Conservation (phyloP, 225 moss, liverwort and hornwort genomes). For the Antitrichia curtipendula region DNA sequence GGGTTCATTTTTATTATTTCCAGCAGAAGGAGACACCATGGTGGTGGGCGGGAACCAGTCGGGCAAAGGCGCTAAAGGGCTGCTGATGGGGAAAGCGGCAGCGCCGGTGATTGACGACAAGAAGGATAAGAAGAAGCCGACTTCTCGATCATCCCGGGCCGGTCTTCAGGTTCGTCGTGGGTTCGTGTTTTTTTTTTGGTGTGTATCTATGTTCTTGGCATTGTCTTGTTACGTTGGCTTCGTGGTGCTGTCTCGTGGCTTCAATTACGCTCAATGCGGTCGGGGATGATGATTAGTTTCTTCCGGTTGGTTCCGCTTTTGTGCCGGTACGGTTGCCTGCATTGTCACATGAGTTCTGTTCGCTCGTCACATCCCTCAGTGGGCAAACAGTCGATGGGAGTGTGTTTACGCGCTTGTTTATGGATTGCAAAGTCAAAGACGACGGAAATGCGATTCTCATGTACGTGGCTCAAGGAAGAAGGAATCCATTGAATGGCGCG, state of each 20-base stretch:
- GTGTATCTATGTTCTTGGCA: not conserved
- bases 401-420: not conserved
- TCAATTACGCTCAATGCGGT: not conserved
- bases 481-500: not conserved
- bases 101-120: constrained; percentile 45
- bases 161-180: constrained; percentile 30
- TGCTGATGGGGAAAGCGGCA: constrained; percentile 37
- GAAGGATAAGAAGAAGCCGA: constrained; percentile 98
- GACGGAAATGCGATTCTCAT: not conserved
- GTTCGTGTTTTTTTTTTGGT: not conserved
- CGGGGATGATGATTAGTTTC: not conserved
- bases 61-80: constrained; percentile 45
- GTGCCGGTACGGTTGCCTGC: not conserved
- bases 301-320: not conserved
- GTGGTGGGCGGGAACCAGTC: constrained; percentile 50
- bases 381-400: not conserved
- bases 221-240: not conserved
- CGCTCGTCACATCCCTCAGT: not conserved
- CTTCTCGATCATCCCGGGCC: constrained; percentile 85
- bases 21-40: constrained; percentile 2
- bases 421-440: not conserved
- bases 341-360: not conserved
- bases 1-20: not conserved
- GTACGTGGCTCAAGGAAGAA: not conserved
- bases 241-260: not conserved